Conservation (phyloP, 495 filamentous ascomycete species). For the Hyphodiscus hymeniophilus region DNA sequence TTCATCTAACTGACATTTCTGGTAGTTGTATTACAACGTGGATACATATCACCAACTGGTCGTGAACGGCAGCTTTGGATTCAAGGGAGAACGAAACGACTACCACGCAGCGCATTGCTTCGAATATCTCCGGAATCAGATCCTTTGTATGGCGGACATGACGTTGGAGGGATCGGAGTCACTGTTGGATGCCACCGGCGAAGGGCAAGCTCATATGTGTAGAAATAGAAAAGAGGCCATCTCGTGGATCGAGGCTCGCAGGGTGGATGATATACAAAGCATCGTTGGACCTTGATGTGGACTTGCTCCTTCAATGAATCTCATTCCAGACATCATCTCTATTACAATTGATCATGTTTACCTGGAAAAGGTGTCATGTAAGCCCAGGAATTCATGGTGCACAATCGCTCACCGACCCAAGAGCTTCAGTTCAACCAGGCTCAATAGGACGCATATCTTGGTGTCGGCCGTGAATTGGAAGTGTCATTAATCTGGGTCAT, state of each 20-base stretch:
- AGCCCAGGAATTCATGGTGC: too few relatives aligned
- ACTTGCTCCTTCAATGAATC: neutral
- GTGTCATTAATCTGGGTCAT: too few relatives aligned
- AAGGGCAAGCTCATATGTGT: conserved; percentile 27
- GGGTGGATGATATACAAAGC: conserved; percentile 26
- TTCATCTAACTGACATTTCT: neutral
- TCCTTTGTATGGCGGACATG: conserved; percentile 26
- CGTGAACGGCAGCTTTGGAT: conserved; percentile 18
- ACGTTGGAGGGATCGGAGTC: conserved; percentile 24
- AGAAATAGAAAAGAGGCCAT: conserved; percentile 24
- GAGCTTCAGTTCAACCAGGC: too few relatives aligned
- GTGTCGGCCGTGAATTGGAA: too few relatives aligned
- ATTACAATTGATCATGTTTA: too few relatives aligned
- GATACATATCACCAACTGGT: conserved; percentile 26
- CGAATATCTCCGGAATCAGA: conserved; percentile 25
- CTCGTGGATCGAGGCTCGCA: conserved; percentile 26
- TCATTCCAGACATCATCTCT: too few relatives aligned
- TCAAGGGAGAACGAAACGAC: conserved; percentile 21
- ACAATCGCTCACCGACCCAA: too few relatives aligned
- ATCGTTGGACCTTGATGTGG: conserved; percentile 22
- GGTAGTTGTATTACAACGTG: conserved; percentile 24
- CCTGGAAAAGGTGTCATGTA: too few relatives aligned
- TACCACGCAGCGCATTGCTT: conserved; percentile 27
- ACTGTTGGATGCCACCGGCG: conserved; percentile 18
- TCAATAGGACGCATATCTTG: too few relatives aligned